Evolutionary conservation across 2,329 filamentous ascomycete species (phyloP).

Genomic region (Nemania serpens): DNA sequence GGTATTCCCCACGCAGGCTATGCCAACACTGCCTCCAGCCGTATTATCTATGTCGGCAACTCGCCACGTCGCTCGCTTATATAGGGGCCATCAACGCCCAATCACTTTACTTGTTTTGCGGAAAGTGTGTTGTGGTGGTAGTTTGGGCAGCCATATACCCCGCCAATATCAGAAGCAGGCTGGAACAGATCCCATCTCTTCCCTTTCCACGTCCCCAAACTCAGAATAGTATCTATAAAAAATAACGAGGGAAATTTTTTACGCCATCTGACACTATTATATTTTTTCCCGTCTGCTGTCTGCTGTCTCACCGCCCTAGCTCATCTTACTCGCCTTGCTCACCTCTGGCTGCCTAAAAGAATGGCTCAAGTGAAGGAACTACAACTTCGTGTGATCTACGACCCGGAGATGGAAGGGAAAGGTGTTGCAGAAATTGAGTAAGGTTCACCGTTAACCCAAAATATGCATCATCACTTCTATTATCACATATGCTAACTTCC

Average conservation of each 20-base stretch:
- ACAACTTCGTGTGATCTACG: slow-evolving; percentile 5
- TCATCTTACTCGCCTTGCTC: background rate
- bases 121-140: background rate
- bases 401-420: background rate
- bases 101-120: background rate
- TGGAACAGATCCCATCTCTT: background rate
- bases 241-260: too few species aligned
- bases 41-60: too few species aligned
- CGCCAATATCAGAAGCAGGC: background rate
- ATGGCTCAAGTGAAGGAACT: background rate
- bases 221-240: background rate
- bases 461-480: background rate
- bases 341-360: background rate
- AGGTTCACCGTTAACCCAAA: background rate
- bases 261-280: too few species aligned
- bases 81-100: background rate
- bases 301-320: background rate
- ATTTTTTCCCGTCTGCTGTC: background rate
- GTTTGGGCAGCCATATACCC: background rate
- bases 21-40: background rate
- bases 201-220: background rate
- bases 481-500: background rate
- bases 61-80: background rate
- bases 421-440: slow-evolving; percentile 1
- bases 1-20: background rate